These are phyloP conservation scores for Anthracocystis walkeri DNA, from an alignment of 1,284 basidiomycete genomes.

Conservation along the genomic window DNA sequence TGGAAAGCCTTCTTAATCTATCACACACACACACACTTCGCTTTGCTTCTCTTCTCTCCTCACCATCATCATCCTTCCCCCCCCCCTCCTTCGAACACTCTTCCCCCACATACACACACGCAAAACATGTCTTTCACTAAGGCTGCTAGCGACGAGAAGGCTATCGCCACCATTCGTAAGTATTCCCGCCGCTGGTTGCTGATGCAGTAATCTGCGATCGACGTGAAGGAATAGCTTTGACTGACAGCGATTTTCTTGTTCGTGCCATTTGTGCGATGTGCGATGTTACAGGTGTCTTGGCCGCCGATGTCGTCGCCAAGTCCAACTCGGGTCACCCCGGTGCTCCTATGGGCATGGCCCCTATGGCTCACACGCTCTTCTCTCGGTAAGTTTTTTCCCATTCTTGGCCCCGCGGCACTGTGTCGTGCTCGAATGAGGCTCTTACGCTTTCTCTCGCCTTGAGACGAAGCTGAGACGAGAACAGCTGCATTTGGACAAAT, in stretches of 20 bases:
- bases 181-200: constrained; percentile 6
- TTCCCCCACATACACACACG: constrained; percentile 3
- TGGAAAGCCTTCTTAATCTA: constrained; percentile 11
- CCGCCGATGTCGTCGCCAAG: constrained; percentile 62
- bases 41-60: constrained; percentile 15
- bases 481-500: not conserved
- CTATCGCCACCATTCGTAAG: constrained; percentile 64
- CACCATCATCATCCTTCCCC: constrained; percentile 21
- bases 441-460: not conserved
- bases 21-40: not conserved
- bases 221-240: not conserved
- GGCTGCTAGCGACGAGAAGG: constrained; percentile 58
- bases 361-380: constrained; percentile 87
- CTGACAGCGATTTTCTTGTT: not conserved
- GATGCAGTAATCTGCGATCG: not conserved
- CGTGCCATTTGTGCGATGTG: not conserved
- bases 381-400: constrained; percentile 73
- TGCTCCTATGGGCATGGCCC: constrained; percentile 79
- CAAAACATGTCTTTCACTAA: constrained; percentile 56
- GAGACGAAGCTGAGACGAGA: not conserved
- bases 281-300: constrained; percentile 45
- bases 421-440: not conserved
- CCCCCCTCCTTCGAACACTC: not conserved
- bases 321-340: constrained; percentile 79
- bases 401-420: not conserved